phyloP scores from a whole-genome alignment of 768 basidiomycete species.

The Leucosporidium creatinivorum region DNA sequence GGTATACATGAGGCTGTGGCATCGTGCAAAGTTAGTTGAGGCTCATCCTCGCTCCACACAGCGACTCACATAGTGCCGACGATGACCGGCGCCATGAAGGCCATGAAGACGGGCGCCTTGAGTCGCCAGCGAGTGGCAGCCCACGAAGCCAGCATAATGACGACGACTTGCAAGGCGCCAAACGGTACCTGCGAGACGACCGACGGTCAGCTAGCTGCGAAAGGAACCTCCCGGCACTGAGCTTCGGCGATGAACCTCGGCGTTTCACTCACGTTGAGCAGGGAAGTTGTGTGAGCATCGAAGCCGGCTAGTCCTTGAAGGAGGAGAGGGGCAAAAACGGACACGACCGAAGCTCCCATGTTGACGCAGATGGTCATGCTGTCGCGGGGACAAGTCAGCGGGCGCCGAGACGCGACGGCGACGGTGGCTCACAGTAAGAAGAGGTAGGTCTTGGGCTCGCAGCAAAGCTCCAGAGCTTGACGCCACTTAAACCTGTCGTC shows the following conservation, averaged over 20 bases:
- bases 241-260: neutral
- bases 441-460: constrained; percentile 16
- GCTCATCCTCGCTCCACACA: no score
- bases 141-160: neutral
- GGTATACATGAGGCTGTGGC: neutral
- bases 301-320: constrained; percentile 22
- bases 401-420: no score
- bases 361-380: constrained; percentile 1
- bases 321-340: constrained; percentile 27
- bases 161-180: constrained; percentile 34
- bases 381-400: no score
- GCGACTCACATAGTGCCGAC: neutral
- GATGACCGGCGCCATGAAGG: neutral
- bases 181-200: neutral
- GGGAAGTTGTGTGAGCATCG: neutral
- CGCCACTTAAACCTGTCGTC: constrained; percentile 10
- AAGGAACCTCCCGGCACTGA: no score
- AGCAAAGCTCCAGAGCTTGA: constrained; percentile 17
- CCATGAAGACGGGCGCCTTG: neutral
- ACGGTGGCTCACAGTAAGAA: neutral
- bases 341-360: constrained; percentile 11
- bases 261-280: constrained; percentile 8
- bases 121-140: neutral
- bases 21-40: no score
- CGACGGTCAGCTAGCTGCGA: neutral